Conservation (phyloP, 768 basidiomycete genomes). For the Kwoniella shandongensis region DNA sequence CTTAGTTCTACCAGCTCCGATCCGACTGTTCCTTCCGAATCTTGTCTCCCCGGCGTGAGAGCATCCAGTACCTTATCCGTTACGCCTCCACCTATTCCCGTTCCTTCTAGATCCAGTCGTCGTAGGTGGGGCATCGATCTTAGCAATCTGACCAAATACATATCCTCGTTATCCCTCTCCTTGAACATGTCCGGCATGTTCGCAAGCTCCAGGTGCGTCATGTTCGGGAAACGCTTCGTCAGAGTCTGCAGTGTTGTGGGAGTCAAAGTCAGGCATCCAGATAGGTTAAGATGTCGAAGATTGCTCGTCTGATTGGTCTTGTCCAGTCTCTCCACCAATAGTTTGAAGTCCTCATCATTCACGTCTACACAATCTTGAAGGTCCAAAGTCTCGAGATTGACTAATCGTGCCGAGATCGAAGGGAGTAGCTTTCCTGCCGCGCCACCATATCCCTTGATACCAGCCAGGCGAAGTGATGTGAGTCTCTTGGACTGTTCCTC, state of each 20-base stretch:
- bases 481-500: conserved; percentile 56
- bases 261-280: conserved; percentile 69
- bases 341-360: conserved; percentile 58
- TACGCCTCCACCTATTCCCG: conserved; percentile 59
- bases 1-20: conserved; percentile 30
- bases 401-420: conserved; percentile 67
- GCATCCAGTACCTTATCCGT: conserved; percentile 69
- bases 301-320: conserved; percentile 70
- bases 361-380: conserved; percentile 70
- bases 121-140: conserved; percentile 68
- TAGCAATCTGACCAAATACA: conserved; percentile 63
- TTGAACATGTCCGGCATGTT: conserved; percentile 69
- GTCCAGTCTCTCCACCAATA: conserved; percentile 59
- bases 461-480: conserved; percentile 67
- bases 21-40: conserved; percentile 21
- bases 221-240: conserved; percentile 66
- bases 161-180: conserved; percentile 44
- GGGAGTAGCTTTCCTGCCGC: conserved; percentile 65
- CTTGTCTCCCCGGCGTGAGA: conserved; percentile 60
- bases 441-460: conserved; percentile 58
- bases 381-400: conserved; percentile 75
- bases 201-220: conserved; percentile 77
- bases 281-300: conserved; percentile 72
- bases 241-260: conserved; percentile 73
- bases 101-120: conserved; percentile 83